These are phyloP conservation scores for Lactifluus subvellereus DNA, from an alignment of 768 basidiomycete genomes.

Conservation along the genomic window DNA sequence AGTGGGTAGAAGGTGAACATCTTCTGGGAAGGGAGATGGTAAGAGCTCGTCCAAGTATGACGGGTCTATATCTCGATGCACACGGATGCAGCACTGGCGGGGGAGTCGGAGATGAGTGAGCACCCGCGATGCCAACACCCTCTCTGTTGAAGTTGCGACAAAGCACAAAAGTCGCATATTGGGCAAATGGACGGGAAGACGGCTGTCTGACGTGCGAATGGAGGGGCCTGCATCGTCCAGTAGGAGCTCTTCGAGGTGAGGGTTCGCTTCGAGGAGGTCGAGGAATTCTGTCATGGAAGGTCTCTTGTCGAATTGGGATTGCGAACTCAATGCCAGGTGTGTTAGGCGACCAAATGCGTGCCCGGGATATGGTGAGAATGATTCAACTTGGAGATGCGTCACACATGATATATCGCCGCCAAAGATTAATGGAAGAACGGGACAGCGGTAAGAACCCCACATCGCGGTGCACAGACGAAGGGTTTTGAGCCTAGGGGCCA, in stretches of 20 bases:
- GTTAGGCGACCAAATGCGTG: slow-evolving; percentile 22
- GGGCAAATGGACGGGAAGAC: slow-evolving; percentile 14
- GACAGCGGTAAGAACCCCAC: slow-evolving; percentile 21
- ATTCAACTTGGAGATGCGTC: slow-evolving; percentile 25
- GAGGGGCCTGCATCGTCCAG: slow-evolving; percentile 25
- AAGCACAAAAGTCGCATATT: slow-evolving; percentile 21
- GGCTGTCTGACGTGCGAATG: slow-evolving; percentile 8
- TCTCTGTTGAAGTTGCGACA: slow-evolving; percentile 15
- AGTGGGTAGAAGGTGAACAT: slow-evolving; percentile 8
- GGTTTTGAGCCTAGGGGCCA: slow-evolving; percentile 18
- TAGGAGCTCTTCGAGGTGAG: slow-evolving; percentile 22
- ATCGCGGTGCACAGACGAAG: slow-evolving; percentile 24
- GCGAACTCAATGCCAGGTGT: slow-evolving; percentile 24
- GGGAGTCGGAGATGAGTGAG: slow-evolving; percentile 20
- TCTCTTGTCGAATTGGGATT: slow-evolving; percentile 23
- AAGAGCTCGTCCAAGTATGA: slow-evolving; percentile 18
- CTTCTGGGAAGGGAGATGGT: slow-evolving; percentile 18
- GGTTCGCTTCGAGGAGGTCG: slow-evolving; percentile 22
- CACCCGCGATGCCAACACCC: slow-evolving; percentile 16
- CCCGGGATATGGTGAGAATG: slow-evolving; percentile 25
- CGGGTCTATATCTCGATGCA: slow-evolving; percentile 24
- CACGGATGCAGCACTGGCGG: slow-evolving; percentile 16
- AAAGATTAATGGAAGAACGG: slow-evolving; percentile 21
- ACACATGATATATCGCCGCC: slow-evolving; percentile 23
- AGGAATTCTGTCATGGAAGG: slow-evolving; percentile 25